These are phyloP conservation scores for Rosellinia necatrix DNA, from an alignment of 2,329 filamentous ascomycete genomes.

Conservation along the genomic window DNA sequence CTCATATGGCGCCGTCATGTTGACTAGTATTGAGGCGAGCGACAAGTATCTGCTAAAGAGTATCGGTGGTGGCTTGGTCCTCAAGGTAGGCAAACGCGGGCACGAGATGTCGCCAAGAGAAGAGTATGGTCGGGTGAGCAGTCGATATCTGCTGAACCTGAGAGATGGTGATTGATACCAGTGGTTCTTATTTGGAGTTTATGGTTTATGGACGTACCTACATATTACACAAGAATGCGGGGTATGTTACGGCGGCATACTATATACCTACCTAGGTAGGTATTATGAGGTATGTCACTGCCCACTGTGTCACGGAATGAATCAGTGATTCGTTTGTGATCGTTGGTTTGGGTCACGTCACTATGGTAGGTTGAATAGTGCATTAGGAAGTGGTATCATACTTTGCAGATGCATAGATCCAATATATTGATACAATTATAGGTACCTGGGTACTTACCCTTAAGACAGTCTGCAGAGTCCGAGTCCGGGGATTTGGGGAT, in stretches of 20 bases:
- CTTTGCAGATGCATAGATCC: too few relatives aligned
- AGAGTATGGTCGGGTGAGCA: neutral
- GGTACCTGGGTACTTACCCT: too few relatives aligned
- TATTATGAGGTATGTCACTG: neutral
- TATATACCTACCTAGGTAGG: too few relatives aligned
- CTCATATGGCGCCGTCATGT: constrained; percentile 52
- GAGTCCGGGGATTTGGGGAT: too few relatives aligned
- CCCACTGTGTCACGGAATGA: neutral
- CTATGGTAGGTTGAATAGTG: too few relatives aligned
- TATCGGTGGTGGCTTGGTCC: neutral
- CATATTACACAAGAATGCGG: constrained; percentile 2
- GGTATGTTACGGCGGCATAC: constrained; percentile 6
- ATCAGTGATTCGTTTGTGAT: constrained; percentile 4
- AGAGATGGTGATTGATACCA: neutral
- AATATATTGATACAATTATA: too few relatives aligned
- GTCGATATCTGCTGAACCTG: neutral
- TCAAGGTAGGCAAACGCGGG: neutral
- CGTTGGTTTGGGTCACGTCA: neutral
- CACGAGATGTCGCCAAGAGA: neutral
- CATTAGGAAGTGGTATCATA: too few relatives aligned
- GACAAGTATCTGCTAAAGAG: neutral
- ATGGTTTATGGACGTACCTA: neutral
- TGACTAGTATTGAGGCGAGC: neutral
- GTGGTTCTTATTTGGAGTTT: neutral
- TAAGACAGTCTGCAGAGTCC: too few relatives aligned